Percentiles rank a stretch among this genome's conserved stretches.
Evolutionary conservation across 2,329 filamentous ascomycete genomes (phyloP).

Genomic region (Balansia obtecta): DNA sequence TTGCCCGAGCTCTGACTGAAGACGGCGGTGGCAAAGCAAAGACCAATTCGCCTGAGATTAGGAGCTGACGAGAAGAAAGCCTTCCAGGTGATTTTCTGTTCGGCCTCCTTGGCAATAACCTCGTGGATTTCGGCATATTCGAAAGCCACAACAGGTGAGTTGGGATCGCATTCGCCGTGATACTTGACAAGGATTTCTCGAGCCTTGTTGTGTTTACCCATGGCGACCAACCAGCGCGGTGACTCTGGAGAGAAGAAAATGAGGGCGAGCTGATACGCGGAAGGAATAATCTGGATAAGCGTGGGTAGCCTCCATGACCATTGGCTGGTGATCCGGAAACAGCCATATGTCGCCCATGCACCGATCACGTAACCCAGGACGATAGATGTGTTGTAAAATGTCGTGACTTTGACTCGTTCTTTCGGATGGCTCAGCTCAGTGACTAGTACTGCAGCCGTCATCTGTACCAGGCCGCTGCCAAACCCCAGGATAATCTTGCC

Average conservation of each 20-base stretch:
- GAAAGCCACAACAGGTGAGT: conserved; percentile 31
- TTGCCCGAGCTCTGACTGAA: conserved; percentile 30
- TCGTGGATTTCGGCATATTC: conserved; percentile 38
- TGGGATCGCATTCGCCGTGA: conserved; percentile 33
- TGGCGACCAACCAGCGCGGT: conserved; percentile 44
- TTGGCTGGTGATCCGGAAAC: conserved; percentile 12
- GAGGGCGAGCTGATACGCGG: conserved; percentile 28
- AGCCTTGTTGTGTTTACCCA: conserved; percentile 37
- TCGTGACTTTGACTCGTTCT: conserved; percentile 25
- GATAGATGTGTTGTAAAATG: conserved; percentile 29
- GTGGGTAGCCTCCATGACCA: conserved; percentile 43
- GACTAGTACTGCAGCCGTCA: conserved; percentile 29
- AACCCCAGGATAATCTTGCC: conserved; percentile 25
- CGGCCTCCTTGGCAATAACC: conserved; percentile 21
- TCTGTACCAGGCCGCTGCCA: conserved; percentile 25
- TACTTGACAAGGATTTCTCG: conserved; percentile 37
- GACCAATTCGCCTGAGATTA: conserved; percentile 27
- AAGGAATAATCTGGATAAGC: conserved; percentile 36
- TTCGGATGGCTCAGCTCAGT: conserved; percentile 29
- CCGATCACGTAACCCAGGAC: conserved; percentile 25
- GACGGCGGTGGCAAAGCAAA: conserved; percentile 26
- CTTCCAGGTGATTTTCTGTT: conserved; percentile 27
- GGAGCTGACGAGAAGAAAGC: conserved; percentile 26
- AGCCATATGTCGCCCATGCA: conserved; percentile 25
- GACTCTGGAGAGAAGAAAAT: conserved; percentile 44